Evolutionary conservation across 352 stramenopile genomes (phyloP).

Genomic region (Pythium rhizo-oryzae): DNA sequence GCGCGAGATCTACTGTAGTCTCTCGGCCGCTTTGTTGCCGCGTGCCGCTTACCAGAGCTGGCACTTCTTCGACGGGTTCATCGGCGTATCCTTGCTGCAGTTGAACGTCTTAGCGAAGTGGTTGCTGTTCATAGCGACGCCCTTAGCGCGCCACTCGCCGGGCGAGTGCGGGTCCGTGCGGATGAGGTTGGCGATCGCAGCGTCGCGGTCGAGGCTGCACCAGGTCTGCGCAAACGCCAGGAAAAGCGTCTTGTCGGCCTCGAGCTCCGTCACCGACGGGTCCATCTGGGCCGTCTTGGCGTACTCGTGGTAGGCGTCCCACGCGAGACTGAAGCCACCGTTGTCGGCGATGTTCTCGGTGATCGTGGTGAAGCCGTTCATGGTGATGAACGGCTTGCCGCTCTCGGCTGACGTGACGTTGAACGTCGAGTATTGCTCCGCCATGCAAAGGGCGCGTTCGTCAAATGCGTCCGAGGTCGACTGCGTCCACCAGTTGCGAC

Average conservation of each 20-base stretch:
- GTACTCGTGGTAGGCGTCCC: constrained; percentile 62
- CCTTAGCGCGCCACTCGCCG: constrained; percentile 37
- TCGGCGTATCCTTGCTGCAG: constrained; percentile 17
- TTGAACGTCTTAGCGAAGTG: constrained; percentile 27
- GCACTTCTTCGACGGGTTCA: constrained; percentile 34
- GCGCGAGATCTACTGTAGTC: neutral
- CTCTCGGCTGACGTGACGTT: constrained; percentile 42
- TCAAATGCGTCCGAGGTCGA: constrained; percentile 78
- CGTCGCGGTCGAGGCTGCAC: constrained; percentile 57
- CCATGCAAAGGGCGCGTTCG: constrained; percentile 55
- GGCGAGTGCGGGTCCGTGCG: constrained; percentile 55
- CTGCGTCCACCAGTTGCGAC: constrained; percentile 92
- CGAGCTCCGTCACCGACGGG: constrained; percentile 11
- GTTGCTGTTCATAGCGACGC: constrained; percentile 34
- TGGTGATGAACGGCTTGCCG: constrained; percentile 40
- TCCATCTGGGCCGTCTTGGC: constrained; percentile 19
- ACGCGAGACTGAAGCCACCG: constrained; percentile 62
- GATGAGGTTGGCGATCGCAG: constrained; percentile 39
- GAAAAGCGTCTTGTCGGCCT: constrained; percentile 67
- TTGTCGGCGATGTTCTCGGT: constrained; percentile 85
- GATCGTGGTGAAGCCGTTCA: constrained; percentile 68
- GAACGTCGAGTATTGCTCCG: constrained; percentile 62
- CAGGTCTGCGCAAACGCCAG: constrained; percentile 70
- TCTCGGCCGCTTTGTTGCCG: neutral
- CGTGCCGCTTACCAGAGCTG: constrained; percentile 27